Conservation (phyloP, 768 basidiomycete genomes). For the Cystobasidium onofrii region DNA sequence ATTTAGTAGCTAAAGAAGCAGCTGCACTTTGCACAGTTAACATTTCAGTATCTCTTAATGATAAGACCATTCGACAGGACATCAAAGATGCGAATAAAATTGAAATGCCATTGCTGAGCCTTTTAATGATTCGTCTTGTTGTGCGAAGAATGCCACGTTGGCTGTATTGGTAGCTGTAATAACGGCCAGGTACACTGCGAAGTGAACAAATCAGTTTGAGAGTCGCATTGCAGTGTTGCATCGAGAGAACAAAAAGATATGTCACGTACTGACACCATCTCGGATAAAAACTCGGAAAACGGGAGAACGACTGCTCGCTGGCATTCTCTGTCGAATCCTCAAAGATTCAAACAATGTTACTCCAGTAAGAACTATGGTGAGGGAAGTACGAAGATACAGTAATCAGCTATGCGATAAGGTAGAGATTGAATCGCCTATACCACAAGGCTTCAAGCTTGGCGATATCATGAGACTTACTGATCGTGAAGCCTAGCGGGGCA, state of each 20-base stretch:
- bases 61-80: neutral
- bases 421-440: no score
- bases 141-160: slow-evolving; percentile 10
- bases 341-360: neutral
- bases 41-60: neutral
- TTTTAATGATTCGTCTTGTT: neutral
- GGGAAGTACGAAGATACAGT: neutral
- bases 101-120: slow-evolving; percentile 5
- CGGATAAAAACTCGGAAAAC: slow-evolving; percentile 4
- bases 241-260: neutral
- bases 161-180: slow-evolving; percentile 6
- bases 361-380: slow-evolving; percentile 6
- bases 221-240: neutral
- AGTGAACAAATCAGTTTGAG: neutral
- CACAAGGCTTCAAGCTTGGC: no score
- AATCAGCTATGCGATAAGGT: neutral
- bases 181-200: slow-evolving; percentile 6
- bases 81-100: neutral
- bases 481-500: neutral
- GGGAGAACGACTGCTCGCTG: neutral
- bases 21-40: neutral
- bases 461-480: slow-evolving; percentile 1
- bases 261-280: neutral
- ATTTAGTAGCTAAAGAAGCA: neutral
- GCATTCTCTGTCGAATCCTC: neutral